Evolutionary conservation across 2,329 filamentous ascomycete species (phyloP), one percentile per base, ranked within the genome.

Genomic region (Phyllosticta citribraziliensis): DNA sequence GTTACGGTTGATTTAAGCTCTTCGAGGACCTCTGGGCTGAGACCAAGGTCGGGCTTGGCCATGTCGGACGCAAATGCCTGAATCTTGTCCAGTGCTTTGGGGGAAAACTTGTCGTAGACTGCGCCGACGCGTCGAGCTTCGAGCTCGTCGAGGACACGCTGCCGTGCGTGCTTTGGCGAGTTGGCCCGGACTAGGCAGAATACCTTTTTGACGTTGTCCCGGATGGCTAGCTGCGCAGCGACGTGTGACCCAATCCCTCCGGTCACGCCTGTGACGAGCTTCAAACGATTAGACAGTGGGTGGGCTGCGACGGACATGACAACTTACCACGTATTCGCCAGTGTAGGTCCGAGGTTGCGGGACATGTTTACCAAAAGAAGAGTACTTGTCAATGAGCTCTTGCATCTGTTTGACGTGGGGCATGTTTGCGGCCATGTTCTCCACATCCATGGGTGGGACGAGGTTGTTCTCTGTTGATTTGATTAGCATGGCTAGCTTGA

Each of bases 181-280:
- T 71, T 66, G 1, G 80, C 80, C 30, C 82, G 76, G 6, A 83
- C 78, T 2, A 84, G 75, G 58, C 79, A 80, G 72, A 81, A 83
- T 1, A 85, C 72, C 6, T 72, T 72, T 2, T 66, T 61, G 5
- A 75, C 69, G 30, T 67, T 61, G 6, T 67, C 57, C 1, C 66
- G 66, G 4, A 54, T 61, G 20, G 72, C 66, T 1, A 76, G 64
- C 50, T 73, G 67, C 1, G 69, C 62, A 1, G 84, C 75, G 1
- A 86, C 73, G 64, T 87, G 84, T 0, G 82, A 77, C 1, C 86
- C 86, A 0, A 88, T 75, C 1, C 84, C 85, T 0, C 86, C 86
- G 0, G 86, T 88, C 0, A 81, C 80, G 1, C 86, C 86, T 0
- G 86, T 88, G 3, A 88, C 69, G 1, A 85, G 70, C 58, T 60